Percentiles rank a stretch among this genome's conserved stretches.
phyloP scores from a whole-genome alignment of 2,329 filamentous ascomycete species.

The Penicillium sp. region DNA sequence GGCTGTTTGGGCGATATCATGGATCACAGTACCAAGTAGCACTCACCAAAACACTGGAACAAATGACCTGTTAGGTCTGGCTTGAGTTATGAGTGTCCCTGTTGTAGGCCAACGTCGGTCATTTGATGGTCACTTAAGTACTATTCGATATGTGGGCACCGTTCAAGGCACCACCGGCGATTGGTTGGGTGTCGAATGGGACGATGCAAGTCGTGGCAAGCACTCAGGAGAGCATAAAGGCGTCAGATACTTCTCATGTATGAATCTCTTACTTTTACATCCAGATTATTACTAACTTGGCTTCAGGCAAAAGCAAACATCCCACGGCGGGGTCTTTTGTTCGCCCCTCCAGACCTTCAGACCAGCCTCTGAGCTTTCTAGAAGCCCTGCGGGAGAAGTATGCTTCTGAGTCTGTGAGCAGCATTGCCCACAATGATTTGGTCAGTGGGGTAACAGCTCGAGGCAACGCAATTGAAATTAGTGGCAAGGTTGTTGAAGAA shows the following conservation, averaged over 20 bases:
- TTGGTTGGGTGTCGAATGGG: slow-evolving; percentile 98
- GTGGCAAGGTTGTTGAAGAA: slow-evolving; percentile 84
- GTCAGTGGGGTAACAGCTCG: slow-evolving; percentile 18
- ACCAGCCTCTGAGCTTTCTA: slow-evolving; percentile 70
- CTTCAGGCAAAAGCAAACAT: slow-evolving; percentile 57
- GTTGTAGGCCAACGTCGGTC: slow-evolving; percentile 71
- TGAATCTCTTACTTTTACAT: not conserved
- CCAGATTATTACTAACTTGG: slow-evolving; percentile 15
- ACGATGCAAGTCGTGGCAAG: slow-evolving; percentile 80
- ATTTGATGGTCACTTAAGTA: slow-evolving; percentile 74
- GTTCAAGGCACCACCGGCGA: slow-evolving; percentile 72
- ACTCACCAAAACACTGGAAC: not conserved
- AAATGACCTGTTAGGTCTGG: not conserved
- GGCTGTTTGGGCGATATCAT: not conserved
- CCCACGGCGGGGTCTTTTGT: slow-evolving; percentile 82
- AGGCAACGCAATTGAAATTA: slow-evolving; percentile 63
- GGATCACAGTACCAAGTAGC: slow-evolving; percentile 1
- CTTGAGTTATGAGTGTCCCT: slow-evolving; percentile 6
- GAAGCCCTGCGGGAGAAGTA: slow-evolving; percentile 83
- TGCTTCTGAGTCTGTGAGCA: slow-evolving; percentile 56
- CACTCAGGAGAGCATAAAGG: slow-evolving; percentile 83
- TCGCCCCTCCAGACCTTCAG: slow-evolving; percentile 68
- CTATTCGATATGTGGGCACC: slow-evolving; percentile 75
- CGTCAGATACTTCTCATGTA: slow-evolving; percentile 79
- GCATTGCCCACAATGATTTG: slow-evolving; percentile 17